These are phyloP conservation scores for Hyaloperonospora brassicae DNA, from an alignment of 352 stramenopile species.

Conservation along the genomic window DNA sequence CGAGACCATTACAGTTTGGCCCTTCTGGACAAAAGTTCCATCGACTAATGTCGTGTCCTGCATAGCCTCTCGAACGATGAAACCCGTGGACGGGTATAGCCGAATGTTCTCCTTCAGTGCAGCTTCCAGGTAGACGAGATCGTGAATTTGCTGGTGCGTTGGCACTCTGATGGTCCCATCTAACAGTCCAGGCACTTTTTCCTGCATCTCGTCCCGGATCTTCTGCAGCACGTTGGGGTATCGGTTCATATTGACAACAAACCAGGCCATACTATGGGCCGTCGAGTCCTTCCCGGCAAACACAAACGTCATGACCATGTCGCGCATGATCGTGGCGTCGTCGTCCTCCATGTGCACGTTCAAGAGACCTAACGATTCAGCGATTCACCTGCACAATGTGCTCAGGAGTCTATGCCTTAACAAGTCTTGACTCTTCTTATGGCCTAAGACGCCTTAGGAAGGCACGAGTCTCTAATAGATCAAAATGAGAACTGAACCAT, in stretches of 20 bases:
- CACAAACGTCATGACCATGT: constrained; percentile 58
- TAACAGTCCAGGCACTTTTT: constrained; percentile 21
- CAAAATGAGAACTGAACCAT: no score
- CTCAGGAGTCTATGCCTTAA: no score
- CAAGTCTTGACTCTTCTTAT: no score
- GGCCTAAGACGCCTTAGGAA: no score
- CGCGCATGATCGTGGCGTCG: no score
- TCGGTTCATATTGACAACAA: constrained; percentile 47
- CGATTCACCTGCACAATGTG: no score
- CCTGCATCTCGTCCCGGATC: constrained; percentile 30
- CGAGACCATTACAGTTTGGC: constrained; percentile 38
- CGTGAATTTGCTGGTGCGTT: constrained; percentile 35
- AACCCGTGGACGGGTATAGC: constrained; percentile 27
- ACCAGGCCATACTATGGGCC: constrained; percentile 41
- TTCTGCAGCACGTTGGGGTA: constrained; percentile 36
- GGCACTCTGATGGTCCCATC: constrained; percentile 19
- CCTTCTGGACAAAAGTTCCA: constrained; percentile 40
- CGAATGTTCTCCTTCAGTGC: constrained; percentile 57
- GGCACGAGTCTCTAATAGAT: no score
- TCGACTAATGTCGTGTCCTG: constrained; percentile 41
- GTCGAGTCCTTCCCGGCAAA: constrained; percentile 58
- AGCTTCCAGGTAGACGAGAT: constrained; percentile 56
- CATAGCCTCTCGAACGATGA: constrained; percentile 3
- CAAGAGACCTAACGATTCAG: no score
- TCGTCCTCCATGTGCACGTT: no score